Evolutionary conservation across 2,329 filamentous ascomycete species (phyloP).

Genomic region (Colletotrichum tofieldiae): DNA sequence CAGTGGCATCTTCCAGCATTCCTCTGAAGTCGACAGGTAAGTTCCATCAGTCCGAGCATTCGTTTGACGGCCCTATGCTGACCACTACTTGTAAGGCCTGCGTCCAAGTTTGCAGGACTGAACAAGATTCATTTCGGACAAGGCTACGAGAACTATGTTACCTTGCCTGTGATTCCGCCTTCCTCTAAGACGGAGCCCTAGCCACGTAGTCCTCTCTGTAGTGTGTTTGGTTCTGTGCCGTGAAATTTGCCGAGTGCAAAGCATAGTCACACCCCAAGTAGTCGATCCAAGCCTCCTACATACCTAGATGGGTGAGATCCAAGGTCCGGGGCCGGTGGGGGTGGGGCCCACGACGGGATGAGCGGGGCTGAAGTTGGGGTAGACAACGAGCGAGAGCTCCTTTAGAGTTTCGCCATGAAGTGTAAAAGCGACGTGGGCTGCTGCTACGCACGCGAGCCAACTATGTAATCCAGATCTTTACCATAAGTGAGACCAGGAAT

Average conservation of each 20-base stretch:
- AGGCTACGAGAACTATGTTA: constrained; percentile 65
- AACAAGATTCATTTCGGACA: constrained; percentile 70
- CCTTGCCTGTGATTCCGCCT: constrained; percentile 66
- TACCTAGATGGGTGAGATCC: not conserved
- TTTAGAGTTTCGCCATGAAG: not conserved
- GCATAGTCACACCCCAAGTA: not conserved
- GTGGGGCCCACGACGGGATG: constrained; percentile 14
- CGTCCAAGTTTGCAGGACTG: constrained; percentile 55
- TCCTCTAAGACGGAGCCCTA: too few species aligned
- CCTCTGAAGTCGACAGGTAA: constrained; percentile 63
- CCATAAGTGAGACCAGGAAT: not conserved
- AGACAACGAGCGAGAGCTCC: constrained; percentile 5
- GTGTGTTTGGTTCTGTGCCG: not conserved
- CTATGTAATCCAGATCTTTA: not conserved
- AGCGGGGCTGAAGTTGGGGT: not conserved
- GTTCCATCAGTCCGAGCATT: constrained; percentile 51
- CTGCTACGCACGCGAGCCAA: not conserved
- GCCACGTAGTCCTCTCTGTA: too few species aligned
- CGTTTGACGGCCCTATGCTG: constrained; percentile 53
- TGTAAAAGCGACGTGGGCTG: constrained; percentile 16
- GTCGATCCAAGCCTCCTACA: constrained; percentile 8
- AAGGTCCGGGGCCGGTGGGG: constrained; percentile 29
- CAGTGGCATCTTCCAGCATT: constrained; percentile 70
- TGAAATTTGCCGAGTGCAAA: constrained; percentile 1
- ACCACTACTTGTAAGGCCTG: constrained; percentile 62